Base-by-base conservation (phyloP, 2,329 filamentous ascomycete species). In the Helminthosporium solani region DNA sequence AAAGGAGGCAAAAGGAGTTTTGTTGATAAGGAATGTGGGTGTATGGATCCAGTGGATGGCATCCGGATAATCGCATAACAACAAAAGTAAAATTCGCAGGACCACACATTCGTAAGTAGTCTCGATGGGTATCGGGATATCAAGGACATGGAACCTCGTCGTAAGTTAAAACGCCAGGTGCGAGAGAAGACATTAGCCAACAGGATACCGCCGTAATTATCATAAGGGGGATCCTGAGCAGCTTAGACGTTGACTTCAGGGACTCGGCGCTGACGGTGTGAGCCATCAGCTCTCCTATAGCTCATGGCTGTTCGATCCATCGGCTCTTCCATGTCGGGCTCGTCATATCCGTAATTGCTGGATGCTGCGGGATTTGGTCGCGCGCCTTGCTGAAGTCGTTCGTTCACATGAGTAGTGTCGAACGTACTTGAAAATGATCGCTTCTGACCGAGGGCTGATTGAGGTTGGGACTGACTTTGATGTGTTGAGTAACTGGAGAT, bases 201-300 rank as follows among this genome's bases (percentile, higher is more conserved):
- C 23, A 49, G 41, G 48, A 34, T 43, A 40, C 45, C 42, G 48
- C 47, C 44, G 25, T 52, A 49, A 19, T 28, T 34, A 42, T 47
- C 33, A 36, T 42, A 4, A 20, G 40, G 20, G 43, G 50, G 39
- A 43, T 31, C 34, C 18, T 44, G 40, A 30, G 5, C 19, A 12
- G 18, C 18, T 48, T 61, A 68, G 33, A 60, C 56, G 38, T 54
- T 58, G n/a, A 68, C 53, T 42, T 67, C 63, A 20, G 68, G 68
- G 11, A 70, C 61, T 33, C 63, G 66, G 42, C 68, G 62, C 47
- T 64, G 66, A 41, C 68, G 63, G 44, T 67, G 64, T 8, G 70
- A 72, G 43, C 75, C 75, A 50, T 77, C 73, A 33, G 75, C 75
- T 30, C 75, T 68, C 33, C 73, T 67, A 53, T 77, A 77, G 50